A percentile compares a stretch with the other conserved stretches of the same genome.
Conservation (phyloP, 148 eudicot genomes). For the Amaranthus hypochondriacus region DNA sequence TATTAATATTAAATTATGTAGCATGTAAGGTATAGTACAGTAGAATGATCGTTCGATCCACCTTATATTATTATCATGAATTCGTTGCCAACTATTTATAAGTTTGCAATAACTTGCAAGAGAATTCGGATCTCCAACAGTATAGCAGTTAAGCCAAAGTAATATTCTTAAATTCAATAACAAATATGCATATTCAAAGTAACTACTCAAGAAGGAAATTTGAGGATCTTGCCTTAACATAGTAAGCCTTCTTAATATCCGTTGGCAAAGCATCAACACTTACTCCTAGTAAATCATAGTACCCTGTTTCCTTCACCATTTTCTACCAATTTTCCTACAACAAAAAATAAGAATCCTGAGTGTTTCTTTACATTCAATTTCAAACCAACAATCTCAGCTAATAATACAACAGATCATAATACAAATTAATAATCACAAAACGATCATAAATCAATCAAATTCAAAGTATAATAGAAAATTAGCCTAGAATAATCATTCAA, state of each 20-base stretch:
- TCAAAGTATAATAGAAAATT: not conserved
- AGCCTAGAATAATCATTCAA: not conserved
- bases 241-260: constrained; percentile 90
- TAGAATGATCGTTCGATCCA: too few species aligned
- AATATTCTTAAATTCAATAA: too few species aligned
- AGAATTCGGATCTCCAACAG: too few species aligned
- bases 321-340: constrained; percentile 17
- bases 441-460: not conserved
- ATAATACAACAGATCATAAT: not conserved
- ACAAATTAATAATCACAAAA: not conserved
- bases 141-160: too few species aligned
- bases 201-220: too few species aligned
- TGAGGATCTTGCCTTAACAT: constrained; percentile 43
- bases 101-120: too few species aligned
- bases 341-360: not conserved
- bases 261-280: constrained; percentile 54
- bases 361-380: not conserved
- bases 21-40: too few species aligned
- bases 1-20: too few species aligned
- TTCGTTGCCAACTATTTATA: too few species aligned
- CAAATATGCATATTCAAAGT: too few species aligned
- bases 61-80: too few species aligned
- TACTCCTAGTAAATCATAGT: constrained; percentile 79
- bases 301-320: constrained; percentile 87
- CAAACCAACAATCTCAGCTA: not conserved